Base-by-base conservation (phyloP, 1,284 basidiomycete species). In the Trametes sp. region DNA sequence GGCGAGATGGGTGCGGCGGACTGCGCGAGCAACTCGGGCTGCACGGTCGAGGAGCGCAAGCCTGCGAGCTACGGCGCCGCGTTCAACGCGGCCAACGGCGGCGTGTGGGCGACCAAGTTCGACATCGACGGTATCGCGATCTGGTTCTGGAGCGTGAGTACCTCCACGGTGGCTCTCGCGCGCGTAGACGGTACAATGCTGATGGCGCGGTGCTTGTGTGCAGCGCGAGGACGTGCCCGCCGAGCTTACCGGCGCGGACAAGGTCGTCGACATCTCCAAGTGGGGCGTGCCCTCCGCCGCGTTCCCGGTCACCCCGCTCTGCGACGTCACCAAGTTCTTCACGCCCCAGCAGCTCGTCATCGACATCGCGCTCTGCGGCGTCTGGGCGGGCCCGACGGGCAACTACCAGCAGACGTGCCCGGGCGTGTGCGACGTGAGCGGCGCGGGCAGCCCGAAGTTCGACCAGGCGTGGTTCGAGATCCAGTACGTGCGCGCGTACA, bases 71-170 rank as follows among this genome's bases (percentile, higher is more conserved):
- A 82, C 70, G 84, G 83, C 0, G 69, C 69, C 4, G 83, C 78
- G 0, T 93, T 94, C 69, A 83, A 85, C 0, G 64, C 75, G 0
- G 86, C 84, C 1, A 88, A 90, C 19, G 92, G 92, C 26, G 92
- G 92, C 0, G 87, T 92, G 2, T 94, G 81, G 74, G 89, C 89
- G 0, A 77, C 86, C 10, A 89, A 91, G 70, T 86, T 89, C 67
- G 89, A 89, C 46, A 74, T 80, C 2, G 72, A 81, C 14, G 89
- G 83, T 5, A 79, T 89, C 31, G 86, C 74, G 80, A 83, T 92
- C 42, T 94, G 92, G 92, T 94, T 90, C 75, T 90, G 88, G 84
- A 83, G 84, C 59, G 89, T 91, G 67, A 69, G 88, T 80, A 9
- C 11, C 26, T 23, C 19, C 35, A n/a, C n/a, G n/a, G n/a, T 31